Conservation (phyloP, 1,284 basidiomycete genomes). For the Rhizoctonia solani region DNA sequence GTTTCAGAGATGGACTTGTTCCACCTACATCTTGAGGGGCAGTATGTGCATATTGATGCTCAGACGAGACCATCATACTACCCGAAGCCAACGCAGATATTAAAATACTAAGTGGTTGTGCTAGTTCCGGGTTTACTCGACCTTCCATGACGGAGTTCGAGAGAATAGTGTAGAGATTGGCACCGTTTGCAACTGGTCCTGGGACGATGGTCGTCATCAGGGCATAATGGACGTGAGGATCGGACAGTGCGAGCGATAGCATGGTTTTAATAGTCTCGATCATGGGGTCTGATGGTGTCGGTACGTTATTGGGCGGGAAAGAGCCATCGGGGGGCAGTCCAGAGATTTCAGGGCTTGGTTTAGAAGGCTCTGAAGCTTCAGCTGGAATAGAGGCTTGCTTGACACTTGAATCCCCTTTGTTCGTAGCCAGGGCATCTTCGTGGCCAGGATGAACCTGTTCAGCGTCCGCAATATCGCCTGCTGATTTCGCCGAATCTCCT, state of each 20-base stretch:
- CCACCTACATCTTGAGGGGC: not conserved
- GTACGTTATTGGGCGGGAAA: not conserved
- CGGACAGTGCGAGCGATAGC: constrained; percentile 28
- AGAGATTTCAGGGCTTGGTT: constrained; percentile 52
- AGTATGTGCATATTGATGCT: not conserved
- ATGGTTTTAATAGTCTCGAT: constrained; percentile 34
- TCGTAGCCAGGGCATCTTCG: not conserved
- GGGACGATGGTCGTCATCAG: constrained; percentile 35
- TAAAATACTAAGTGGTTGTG: constrained; percentile 27
- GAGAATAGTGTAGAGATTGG: constrained; percentile 31
- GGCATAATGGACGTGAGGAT: constrained; percentile 28
- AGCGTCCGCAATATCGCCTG: constrained; percentile 40
- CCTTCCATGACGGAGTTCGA: constrained; percentile 21
- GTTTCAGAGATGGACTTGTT: constrained; percentile 13
- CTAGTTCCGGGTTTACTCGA: constrained; percentile 27
- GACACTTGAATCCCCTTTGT: constrained; percentile 47
- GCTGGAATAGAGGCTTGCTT: constrained; percentile 57
- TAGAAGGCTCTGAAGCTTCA: constrained; percentile 42
- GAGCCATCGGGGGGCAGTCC: constrained; percentile 36
- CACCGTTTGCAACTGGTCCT: constrained; percentile 28
- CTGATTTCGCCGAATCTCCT: constrained; percentile 49
- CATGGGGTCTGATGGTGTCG: constrained; percentile 18
- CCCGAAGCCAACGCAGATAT: constrained; percentile 32
- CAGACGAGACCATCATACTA: constrained; percentile 8
- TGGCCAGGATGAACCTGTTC: not conserved